These are phyloP conservation scores for Hymenoscyphus repandus DNA, from an alignment of 2,329 filamentous ascomycete genomes.

Conservation along the genomic window DNA sequence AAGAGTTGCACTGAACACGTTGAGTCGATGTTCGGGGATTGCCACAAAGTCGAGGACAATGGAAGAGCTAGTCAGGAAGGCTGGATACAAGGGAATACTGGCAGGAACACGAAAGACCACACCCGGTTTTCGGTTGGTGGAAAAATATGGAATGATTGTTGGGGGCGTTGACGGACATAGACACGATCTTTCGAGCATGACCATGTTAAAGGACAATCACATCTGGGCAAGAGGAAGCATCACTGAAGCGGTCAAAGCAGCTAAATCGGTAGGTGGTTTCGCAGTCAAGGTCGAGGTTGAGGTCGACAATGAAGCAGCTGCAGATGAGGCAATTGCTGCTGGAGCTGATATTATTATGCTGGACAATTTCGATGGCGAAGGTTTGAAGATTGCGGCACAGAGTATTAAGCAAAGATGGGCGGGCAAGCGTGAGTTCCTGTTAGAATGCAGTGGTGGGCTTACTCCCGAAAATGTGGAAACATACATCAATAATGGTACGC, in stretches of 20 bases:
- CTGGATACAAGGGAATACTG: constrained; percentile 77
- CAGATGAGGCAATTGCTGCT: constrained; percentile 83
- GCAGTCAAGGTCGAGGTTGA: constrained; percentile 94
- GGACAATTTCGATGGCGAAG: constrained; percentile 85
- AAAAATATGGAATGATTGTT: constrained; percentile 97
- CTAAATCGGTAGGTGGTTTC: constrained; percentile 81
- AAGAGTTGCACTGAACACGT: constrained; percentile 83
- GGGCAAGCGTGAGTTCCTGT: constrained; percentile 66
- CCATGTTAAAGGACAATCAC: constrained; percentile 99
- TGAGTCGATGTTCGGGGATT: constrained; percentile 87
- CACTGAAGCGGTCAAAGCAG: constrained; percentile 75
- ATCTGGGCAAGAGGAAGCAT: constrained; percentile 89
- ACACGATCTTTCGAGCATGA: constrained; percentile 89
- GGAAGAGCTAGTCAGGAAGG: constrained; percentile 49
- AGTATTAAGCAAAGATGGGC: constrained; percentile 77
- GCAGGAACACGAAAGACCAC: constrained; percentile 97
- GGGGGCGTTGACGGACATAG: constrained; percentile 89
- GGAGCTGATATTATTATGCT: constrained; percentile 97
- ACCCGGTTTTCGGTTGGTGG: constrained; percentile 87
- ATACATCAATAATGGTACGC: constrained; percentile 71
- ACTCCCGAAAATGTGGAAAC: constrained; percentile 75
- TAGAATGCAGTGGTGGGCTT: constrained; percentile 91
- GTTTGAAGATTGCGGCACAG: constrained; percentile 67
- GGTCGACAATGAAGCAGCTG: constrained; percentile 81
- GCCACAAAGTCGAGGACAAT: constrained; percentile 63